phyloP scores from a whole-genome alignment of 2,329 filamentous ascomycete genomes.

The Paecilomyces niveus region DNA sequence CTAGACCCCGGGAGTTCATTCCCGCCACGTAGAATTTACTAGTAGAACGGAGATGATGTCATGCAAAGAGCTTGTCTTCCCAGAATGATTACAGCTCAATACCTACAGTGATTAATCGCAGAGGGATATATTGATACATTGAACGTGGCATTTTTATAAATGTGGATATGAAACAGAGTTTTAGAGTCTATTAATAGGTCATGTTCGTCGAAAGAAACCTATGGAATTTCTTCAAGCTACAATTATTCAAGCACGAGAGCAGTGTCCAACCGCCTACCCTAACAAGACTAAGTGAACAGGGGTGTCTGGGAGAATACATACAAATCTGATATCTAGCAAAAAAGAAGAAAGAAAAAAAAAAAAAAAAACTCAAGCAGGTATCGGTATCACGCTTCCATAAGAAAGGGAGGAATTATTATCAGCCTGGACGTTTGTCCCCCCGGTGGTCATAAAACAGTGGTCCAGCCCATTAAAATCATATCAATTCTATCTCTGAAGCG shows the following conservation, averaged over 20 bases:
- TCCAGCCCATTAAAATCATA: not conserved
- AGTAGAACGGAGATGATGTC: not conserved
- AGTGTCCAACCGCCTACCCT: not conserved
- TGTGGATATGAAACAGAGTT: too few relatives aligned
- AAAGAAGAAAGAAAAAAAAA: not conserved
- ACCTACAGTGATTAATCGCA: too few relatives aligned
- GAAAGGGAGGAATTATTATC: not conserved
- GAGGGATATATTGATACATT: too few relatives aligned
- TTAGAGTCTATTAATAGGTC: too few relatives aligned
- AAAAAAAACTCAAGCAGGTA: not conserved
- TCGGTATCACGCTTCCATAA: not conserved
- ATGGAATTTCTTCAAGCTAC: not conserved
- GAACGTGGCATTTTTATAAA: too few relatives aligned
- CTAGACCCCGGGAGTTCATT: not conserved
- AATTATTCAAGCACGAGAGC: not conserved
- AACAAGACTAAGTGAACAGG: not conserved
- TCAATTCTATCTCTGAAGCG: not conserved
- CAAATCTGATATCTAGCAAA: not conserved
- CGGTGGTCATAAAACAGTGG: not conserved
- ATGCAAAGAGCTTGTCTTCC: not conserved
- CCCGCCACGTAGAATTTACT: not conserved
- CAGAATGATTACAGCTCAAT: not conserved
- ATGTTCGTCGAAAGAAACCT: not conserved
- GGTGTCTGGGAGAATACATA: not conserved
- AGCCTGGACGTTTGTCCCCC: not conserved